phyloP scores from a whole-genome alignment of 139 green algal species.

The Chlamydomonas urium region DNA sequence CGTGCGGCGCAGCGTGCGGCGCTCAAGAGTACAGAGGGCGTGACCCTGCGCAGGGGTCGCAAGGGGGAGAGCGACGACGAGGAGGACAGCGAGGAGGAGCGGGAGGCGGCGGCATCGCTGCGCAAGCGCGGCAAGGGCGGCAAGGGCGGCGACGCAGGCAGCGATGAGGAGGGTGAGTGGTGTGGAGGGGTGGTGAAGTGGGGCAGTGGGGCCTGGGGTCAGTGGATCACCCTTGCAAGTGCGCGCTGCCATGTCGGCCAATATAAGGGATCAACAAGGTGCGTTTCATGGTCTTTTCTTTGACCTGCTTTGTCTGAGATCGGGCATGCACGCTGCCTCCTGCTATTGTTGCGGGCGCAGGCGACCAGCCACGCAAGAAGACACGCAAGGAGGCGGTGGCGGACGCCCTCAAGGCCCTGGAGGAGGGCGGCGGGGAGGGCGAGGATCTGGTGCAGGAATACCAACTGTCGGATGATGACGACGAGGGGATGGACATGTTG shows the following conservation, averaged over 20 bases:
- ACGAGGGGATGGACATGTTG: not conserved
- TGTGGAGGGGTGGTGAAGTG: not conserved
- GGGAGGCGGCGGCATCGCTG: not conserved
- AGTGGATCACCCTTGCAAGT: not conserved
- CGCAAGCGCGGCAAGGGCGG: not conserved
- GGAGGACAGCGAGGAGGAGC: slow-evolving; percentile 7
- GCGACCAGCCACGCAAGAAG: not conserved
- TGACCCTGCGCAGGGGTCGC: not conserved
- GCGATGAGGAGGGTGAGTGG: not conserved
- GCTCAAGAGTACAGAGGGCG: not conserved
- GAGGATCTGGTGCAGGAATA: slow-evolving; percentile 3
- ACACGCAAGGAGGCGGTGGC: not conserved
- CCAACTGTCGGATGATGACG: slow-evolving; percentile 8
- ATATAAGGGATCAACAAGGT: not conserved
- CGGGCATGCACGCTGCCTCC: not conserved
- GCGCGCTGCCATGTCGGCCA: not conserved
- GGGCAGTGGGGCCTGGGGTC: not conserved
- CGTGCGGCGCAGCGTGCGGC: slow-evolving; percentile 1
- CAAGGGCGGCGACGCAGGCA: not conserved
- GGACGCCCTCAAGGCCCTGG: not conserved
- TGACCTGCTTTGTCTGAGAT: not conserved
- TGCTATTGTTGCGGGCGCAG: not conserved
- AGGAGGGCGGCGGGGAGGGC: not conserved
- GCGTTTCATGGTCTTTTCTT: not conserved
- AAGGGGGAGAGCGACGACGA: not conserved